Conservation (phyloP, 106 monocot genomes). For the Dendrobium chrysotoxum region DNA sequence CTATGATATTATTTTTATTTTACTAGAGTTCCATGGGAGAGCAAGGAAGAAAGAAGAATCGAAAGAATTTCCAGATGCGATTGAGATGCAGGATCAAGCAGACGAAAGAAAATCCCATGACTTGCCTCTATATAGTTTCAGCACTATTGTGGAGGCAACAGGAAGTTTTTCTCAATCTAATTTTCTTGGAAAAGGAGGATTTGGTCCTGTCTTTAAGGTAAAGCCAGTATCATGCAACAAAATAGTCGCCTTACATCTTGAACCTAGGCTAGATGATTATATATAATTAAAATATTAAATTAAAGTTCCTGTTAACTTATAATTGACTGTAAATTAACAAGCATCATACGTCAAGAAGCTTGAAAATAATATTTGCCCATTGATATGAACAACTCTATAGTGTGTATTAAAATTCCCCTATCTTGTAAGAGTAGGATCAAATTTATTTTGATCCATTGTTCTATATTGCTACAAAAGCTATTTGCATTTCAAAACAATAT, state of each 20-base stretch:
- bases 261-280: not conserved
- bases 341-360: too few relatives aligned
- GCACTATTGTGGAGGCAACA: not conserved
- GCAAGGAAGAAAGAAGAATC: not conserved
- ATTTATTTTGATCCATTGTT: not conserved
- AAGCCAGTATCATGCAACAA: not conserved
- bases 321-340: not conserved
- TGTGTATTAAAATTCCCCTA: not conserved
- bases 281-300: not conserved
- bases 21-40: not conserved
- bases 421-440: not conserved
- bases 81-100: constrained; percentile 4
- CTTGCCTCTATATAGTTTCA: not conserved
- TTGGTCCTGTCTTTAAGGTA: constrained; percentile 5
- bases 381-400: not conserved
- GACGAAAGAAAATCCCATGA: not conserved
- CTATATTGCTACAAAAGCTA: too few relatives aligned
- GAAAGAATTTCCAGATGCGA: not conserved
- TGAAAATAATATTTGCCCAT: too few relatives aligned
- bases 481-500: too few relatives aligned
- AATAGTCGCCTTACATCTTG: not conserved
- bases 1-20: not conserved
- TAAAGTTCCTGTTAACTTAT: too few relatives aligned
- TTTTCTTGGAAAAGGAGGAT: constrained; percentile 10
- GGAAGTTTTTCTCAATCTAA: not conserved